phyloP scores from a whole-genome alignment of 78 protist genomes.

The Bigelowiella natans region DNA sequence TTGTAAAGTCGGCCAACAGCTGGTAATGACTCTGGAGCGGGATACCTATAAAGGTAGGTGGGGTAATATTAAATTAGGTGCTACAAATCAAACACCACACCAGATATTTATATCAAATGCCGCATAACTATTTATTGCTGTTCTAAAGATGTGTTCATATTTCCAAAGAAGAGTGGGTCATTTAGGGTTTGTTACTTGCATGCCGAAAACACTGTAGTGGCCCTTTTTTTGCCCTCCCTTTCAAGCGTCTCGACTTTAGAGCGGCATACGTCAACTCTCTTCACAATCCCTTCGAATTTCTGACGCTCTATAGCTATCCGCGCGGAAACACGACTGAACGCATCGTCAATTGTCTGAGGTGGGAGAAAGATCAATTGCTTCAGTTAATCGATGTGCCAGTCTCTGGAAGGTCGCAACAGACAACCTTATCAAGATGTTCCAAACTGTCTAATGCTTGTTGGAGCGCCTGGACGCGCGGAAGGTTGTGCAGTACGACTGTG shows the following conservation, averaged over 20 bases:
- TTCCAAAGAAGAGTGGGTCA: too few species aligned
- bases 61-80: too few species aligned
- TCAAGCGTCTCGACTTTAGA: not conserved
- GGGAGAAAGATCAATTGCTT: not conserved
- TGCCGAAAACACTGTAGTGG: not conserved
- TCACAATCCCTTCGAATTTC: not conserved
- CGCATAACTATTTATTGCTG: too few species aligned
- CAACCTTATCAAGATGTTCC: not conserved
- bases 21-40: not conserved
- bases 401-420: not conserved
- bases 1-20: not conserved
- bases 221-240: not conserved
- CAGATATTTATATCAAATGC: too few species aligned
- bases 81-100: too few species aligned
- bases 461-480: not conserved
- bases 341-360: not conserved
- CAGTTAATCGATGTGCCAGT: not conserved
- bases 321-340: not conserved
- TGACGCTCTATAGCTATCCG: not conserved
- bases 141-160: too few species aligned
- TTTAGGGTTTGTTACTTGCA: not conserved
- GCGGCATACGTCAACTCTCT: not conserved
- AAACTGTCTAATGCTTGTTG: not conserved
- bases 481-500: not conserved
- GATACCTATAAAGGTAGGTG: not conserved